Base-by-base conservation (phyloP, 2,329 filamentous ascomycete species). In the Monilinia fructicola region DNA sequence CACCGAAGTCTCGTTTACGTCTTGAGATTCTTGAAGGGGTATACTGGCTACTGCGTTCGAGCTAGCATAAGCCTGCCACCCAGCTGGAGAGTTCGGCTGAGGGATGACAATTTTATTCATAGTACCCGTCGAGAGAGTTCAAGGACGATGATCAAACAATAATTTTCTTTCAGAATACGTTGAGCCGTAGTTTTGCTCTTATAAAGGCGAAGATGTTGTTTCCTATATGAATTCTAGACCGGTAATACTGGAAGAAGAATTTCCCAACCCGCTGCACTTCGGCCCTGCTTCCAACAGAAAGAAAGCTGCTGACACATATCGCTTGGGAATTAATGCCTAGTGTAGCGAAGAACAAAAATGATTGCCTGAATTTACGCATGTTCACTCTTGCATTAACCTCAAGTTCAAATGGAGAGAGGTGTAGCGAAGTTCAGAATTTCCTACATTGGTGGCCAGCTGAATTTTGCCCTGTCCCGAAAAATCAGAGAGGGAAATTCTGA, bases 1-100 rank as follows among this genome's bases (percentile, higher is more conserved):
- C 18, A 60, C 56, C 12, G 56, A 60, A 48, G 56, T 60, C 42
- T 60, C 26, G 12, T 60, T 48, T 2, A 60, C 42, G 48, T 60
- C 42, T 60, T 48, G 56, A 18, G 56, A 28, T 48, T 11, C 42
- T 23, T 60, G 56, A 21, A 60, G 56, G n/a, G 56, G 56, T 10
- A 60, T 60, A 23, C 21, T 60, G 21, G 28, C 56, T 21, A 60
- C 56, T 28, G 56, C 56, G 3, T 60, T 21, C 12, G 44, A 46
- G 44, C 16, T 60, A 5, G 56, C 56, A 23, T 48, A 60, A 21
- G 56, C 56, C 21, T 48, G 42, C 56, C 56, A 60, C 7, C 56
- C 56, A 48, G 56, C 28, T 60, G 56, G 56, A 16, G 56, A 35
- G 21, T 60, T 48, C 1, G 56, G 56, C 42, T 60, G 56, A 18